Percentiles rank a stretch among this genome's conserved stretches.
Evolutionary conservation across 306 rosid species (phyloP).

Genomic region (Medicago truncatula): DNA sequence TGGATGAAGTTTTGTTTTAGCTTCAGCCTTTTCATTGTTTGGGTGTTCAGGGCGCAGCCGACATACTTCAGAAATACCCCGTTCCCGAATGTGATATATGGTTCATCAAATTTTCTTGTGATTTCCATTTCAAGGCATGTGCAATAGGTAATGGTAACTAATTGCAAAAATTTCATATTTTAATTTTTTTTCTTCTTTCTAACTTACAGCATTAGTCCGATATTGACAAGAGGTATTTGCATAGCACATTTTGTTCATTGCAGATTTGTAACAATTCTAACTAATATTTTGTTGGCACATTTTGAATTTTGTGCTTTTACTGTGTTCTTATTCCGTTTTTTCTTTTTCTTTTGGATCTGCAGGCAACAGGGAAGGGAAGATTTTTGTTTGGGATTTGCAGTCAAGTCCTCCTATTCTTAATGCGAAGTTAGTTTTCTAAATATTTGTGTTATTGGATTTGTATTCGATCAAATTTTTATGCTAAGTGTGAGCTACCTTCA

Average conservation of each 20-base stretch:
- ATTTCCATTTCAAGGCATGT: constrained; percentile 76
- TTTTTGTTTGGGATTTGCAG: constrained; percentile 92
- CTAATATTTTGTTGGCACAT: constrained; percentile 7
- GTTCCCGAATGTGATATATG: constrained; percentile 96
- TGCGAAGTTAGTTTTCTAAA: constrained; percentile 58
- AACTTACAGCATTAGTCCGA: constrained; percentile 1
- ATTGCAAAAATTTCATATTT: constrained; percentile 14
- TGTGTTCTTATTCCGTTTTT: background rate
- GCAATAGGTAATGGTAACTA: constrained; percentile 68
- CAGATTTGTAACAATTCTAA: background rate
- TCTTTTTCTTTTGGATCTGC: constrained; percentile 1
- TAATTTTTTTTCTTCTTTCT: background rate
- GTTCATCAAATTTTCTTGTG: constrained; percentile 97
- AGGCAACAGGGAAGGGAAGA: constrained; percentile 95
- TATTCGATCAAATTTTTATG: constrained; percentile 19
- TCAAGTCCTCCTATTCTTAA: constrained; percentile 86
- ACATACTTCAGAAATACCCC: constrained; percentile 95
- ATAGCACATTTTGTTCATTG: constrained; percentile 1
- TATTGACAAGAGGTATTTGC: background rate
- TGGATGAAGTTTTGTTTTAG: constrained; percentile 15
- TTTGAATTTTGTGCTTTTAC: constrained; percentile 11
- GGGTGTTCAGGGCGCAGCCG: constrained; percentile 72
- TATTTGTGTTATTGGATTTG: background rate
- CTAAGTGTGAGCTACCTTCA: constrained; percentile 36
- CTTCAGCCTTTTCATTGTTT: constrained; percentile 21